A percentile compares a stretch with the other conserved stretches of the same genome.
phyloP scores from a whole-genome alignment of 192 early-diverging fungal genomes.

The Dissophora globulifera region DNA sequence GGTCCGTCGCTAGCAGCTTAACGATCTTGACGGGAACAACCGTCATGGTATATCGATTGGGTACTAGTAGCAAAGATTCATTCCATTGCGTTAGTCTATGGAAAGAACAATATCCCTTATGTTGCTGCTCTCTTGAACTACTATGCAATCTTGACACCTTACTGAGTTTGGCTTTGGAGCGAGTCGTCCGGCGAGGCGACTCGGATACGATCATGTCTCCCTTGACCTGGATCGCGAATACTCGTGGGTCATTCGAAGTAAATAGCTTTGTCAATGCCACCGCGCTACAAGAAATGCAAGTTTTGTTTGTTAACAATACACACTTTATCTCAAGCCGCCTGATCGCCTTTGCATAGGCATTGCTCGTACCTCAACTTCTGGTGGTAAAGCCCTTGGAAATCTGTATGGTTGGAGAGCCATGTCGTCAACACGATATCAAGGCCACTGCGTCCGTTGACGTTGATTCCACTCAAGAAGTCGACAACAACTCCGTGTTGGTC shows the following conservation, averaged over 20 bases:
- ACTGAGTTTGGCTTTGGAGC: constrained; percentile 29
- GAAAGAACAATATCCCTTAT: no score
- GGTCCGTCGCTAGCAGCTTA: constrained; percentile 82
- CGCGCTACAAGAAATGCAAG: constrained; percentile 57
- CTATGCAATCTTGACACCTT: not conserved
- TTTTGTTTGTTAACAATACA: no score
- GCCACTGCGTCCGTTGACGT: constrained; percentile 69
- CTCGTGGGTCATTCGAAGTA: constrained; percentile 67
- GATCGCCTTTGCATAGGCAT: no score
- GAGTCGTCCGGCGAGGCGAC: constrained; percentile 21
- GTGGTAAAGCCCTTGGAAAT: constrained; percentile 83
- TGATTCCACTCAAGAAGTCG: constrained; percentile 70
- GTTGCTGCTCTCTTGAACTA: no score
- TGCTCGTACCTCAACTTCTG: constrained; percentile 65
- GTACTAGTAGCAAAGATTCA: no score
- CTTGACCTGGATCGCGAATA: constrained; percentile 72
- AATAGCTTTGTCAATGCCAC: constrained; percentile 81
- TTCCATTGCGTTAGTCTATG: no score
- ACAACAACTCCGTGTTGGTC: constrained; percentile 73
- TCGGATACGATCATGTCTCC: constrained; percentile 77
- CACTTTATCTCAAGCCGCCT: no score
- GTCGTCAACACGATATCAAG: constrained; percentile 77
- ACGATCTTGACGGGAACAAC: constrained; percentile 87
- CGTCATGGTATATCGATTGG: constrained; percentile 79
- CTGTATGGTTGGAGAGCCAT: constrained; percentile 84